phyloP scores from a whole-genome alignment of 2,329 filamentous ascomycete species.

The Claviceps cyperi region DNA sequence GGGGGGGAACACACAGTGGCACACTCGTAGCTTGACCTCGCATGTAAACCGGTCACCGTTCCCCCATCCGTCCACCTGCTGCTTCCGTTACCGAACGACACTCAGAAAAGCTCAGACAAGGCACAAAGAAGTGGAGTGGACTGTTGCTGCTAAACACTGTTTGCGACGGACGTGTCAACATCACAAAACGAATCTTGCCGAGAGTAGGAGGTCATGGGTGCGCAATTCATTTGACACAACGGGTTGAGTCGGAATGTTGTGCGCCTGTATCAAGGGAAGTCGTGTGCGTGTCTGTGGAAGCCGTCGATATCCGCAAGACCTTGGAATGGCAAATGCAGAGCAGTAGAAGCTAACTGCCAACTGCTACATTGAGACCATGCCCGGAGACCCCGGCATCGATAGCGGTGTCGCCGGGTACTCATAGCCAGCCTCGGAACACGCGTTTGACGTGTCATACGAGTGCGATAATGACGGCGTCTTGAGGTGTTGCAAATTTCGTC shows the following conservation, averaged over 20 bases:
- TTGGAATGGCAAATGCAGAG: background rate
- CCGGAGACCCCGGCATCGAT: constrained; percentile 58
- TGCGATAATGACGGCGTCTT: constrained; percentile 68
- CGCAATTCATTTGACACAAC: too few species aligned
- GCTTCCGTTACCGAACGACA: background rate
- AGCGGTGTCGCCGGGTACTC: constrained; percentile 56
- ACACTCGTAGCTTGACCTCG: too few species aligned
- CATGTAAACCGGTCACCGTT: background rate
- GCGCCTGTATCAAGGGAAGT: too few species aligned
- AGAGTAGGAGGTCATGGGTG: background rate
- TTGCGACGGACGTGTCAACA: background rate
- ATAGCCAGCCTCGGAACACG: constrained; percentile 46
- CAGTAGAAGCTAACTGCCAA: constrained; percentile 1
- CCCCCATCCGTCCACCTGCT: background rate
- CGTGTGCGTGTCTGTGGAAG: background rate
- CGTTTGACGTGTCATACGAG: constrained; percentile 53
- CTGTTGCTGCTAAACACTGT: background rate
- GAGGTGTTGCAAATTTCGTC: constrained; percentile 18
- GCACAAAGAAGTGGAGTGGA: background rate
- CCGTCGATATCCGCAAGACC: too few species aligned
- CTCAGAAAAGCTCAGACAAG: background rate
- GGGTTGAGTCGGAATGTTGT: too few species aligned
- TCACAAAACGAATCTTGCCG: background rate
- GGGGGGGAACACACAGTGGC: too few species aligned
- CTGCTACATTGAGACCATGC: constrained; percentile 23